Conservation (phyloP, 495 filamentous ascomycete species). For the Polyplosphaeria fusca region DNA sequence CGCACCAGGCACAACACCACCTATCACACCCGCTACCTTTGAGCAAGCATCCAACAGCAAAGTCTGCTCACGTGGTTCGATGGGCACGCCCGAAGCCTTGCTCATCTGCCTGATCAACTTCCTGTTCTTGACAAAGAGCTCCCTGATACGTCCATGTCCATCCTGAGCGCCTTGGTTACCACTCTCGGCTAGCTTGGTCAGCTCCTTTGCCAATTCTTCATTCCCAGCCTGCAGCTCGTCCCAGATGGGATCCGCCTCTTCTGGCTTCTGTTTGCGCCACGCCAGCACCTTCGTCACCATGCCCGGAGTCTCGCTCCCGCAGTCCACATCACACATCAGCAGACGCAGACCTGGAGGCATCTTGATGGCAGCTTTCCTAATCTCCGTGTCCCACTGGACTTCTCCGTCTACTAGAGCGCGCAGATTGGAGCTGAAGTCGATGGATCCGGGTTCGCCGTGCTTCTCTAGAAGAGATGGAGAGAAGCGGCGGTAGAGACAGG, state of each 20-base stretch:
- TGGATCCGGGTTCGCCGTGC: conserved; percentile 60
- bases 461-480: conserved; percentile 68
- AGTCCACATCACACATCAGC: conserved; percentile 93
- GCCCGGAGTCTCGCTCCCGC: conserved; percentile 85
- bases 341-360: conserved; percentile 67
- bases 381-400: conserved; percentile 72
- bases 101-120: conserved; percentile 73
- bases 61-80: conserved; percentile 86
- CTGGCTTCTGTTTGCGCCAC: conserved; percentile 69
- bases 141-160: conserved; percentile 29
- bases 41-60: conserved; percentile 73
- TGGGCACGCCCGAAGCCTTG: conserved; percentile 67
- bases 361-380: conserved; percentile 59
- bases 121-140: conserved; percentile 53
- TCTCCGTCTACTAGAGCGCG: conserved; percentile 60
- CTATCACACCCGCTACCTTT: conserved; percentile 72
- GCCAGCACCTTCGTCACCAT: conserved; percentile 90
- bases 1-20: conserved; percentile 90
- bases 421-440: conserved; percentile 64
- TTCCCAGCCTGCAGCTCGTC: conserved; percentile 68
- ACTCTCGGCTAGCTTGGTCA: conserved; percentile 46
- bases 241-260: conserved; percentile 70
- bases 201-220: conserved; percentile 62
- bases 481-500: conserved; percentile 86
- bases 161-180: conserved; percentile 40